Conservation (phyloP, 2,329 filamentous ascomycete species). For the Hymenoscyphus repandus region DNA sequence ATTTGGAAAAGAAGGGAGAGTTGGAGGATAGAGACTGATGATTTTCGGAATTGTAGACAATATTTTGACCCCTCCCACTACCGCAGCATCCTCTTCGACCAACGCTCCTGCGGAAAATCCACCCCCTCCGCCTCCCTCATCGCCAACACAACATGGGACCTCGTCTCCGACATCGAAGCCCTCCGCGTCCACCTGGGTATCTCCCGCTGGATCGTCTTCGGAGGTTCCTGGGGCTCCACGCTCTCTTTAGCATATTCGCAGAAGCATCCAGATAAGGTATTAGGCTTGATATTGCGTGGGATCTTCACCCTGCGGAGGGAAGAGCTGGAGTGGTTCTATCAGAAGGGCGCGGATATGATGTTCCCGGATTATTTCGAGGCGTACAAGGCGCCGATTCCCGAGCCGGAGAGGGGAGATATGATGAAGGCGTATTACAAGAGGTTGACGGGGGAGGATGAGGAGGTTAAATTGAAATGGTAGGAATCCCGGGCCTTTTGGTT, state of each 20-base stretch:
- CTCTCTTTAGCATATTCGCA: slow-evolving; percentile 41
- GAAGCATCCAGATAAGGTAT: slow-evolving; percentile 34
- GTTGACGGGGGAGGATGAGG: slow-evolving; percentile 30
- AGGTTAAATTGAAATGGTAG: slow-evolving; percentile 29
- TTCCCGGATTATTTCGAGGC: slow-evolving; percentile 38
- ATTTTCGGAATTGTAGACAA: slow-evolving; percentile 23
- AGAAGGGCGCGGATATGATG: slow-evolving; percentile 27
- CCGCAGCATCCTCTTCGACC: slow-evolving; percentile 42
- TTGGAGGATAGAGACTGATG: too few relatives aligned
- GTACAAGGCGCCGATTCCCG: slow-evolving; percentile 34
- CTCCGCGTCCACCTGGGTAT: slow-evolving; percentile 38
- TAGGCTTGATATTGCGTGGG: slow-evolving; percentile 38
- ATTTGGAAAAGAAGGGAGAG: neutral
- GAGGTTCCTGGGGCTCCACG: slow-evolving; percentile 44
- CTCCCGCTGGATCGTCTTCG: slow-evolving; percentile 42
- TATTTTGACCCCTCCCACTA: slow-evolving; percentile 42
- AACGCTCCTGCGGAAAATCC: slow-evolving; percentile 41
- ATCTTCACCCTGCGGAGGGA: slow-evolving; percentile 35
- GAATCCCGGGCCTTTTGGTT: too few relatives aligned
- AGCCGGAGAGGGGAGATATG: slow-evolving; percentile 34
- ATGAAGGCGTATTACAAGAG: slow-evolving; percentile 36
- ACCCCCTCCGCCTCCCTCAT: slow-evolving; percentile 35
- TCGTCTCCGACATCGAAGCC: slow-evolving; percentile 41
- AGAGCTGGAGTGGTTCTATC: slow-evolving; percentile 36
- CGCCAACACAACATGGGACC: slow-evolving; percentile 41